Conservation (phyloP, 2,329 filamentous ascomycete genomes). For the Nectriaceae sp. region DNA sequence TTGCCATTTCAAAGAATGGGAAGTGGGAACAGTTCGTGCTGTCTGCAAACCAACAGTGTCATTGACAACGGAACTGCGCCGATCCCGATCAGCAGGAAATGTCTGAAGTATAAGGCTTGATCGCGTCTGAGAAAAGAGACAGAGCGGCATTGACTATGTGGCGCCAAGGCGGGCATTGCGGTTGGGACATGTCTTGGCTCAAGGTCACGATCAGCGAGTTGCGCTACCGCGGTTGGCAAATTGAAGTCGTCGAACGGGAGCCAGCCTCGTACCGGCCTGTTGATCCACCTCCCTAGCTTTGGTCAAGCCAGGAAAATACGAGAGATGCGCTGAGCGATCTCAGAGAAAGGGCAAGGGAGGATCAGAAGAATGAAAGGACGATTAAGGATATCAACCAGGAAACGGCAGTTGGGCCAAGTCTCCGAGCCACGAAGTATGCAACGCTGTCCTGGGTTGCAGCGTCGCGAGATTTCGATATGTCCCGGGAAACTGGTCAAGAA, state of each 20-base stretch:
- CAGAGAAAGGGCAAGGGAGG: too few relatives aligned
- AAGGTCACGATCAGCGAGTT: constrained; percentile 8
- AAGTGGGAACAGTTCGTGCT: constrained; percentile 16
- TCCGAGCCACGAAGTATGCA: too few relatives aligned
- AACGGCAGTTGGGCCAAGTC: too few relatives aligned
- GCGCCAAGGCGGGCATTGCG: background rate
- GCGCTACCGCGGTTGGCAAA: constrained; percentile 2
- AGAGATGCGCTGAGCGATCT: background rate
- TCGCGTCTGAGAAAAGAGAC: background rate
- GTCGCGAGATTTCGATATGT: too few relatives aligned
- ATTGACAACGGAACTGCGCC: constrained; percentile 1
- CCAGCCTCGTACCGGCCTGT: constrained; percentile 8
- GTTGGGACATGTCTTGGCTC: constrained; percentile 23
- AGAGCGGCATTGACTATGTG: constrained; percentile 3
- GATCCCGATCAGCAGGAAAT: constrained; percentile 15
- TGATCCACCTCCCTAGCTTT: constrained; percentile 5
- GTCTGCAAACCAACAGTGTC: background rate
- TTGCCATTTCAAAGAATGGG: constrained; percentile 24
- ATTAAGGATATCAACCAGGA: too few relatives aligned
- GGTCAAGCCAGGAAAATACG: background rate
- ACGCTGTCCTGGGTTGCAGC: too few relatives aligned
- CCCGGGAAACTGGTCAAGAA: too few relatives aligned
- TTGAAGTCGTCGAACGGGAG: background rate
- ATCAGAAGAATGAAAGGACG: too few relatives aligned
- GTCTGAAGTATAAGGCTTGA: constrained; percentile 3